A percentile compares a stretch with the other conserved stretches of the same genome.
Evolutionary conservation across 1,139 yeast species (phyloP).

Genomic region (Ashbya aceris): DNA sequence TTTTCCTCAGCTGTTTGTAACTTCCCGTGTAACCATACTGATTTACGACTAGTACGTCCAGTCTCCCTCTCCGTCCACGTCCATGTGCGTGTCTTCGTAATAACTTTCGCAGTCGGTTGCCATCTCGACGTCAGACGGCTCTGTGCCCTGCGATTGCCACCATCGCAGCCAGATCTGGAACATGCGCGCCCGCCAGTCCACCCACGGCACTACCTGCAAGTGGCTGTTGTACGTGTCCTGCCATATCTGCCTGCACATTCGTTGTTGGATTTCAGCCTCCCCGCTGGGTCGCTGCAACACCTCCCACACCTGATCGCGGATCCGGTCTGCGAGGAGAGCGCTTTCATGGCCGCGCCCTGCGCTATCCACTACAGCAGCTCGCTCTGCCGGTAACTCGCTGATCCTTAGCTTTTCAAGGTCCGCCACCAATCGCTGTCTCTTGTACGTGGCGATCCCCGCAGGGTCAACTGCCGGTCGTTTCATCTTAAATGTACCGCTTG

Average conservation of each 20-base stretch:
- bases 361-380: neutral
- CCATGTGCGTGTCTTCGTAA: slow-evolving; percentile 11
- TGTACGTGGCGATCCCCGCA: slow-evolving; percentile 24
- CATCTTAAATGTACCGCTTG: slow-evolving; percentile 11
- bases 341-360: neutral
- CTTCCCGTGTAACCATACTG: slow-evolving; percentile 1
- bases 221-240: slow-evolving; percentile 17
- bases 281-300: slow-evolving; percentile 2
- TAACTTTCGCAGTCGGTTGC: slow-evolving; percentile 1
- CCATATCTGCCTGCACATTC: slow-evolving; percentile 15
- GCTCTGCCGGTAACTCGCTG: slow-evolving; percentile 9
- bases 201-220: slow-evolving; percentile 23
- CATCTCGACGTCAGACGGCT: neutral
- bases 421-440: slow-evolving; percentile 21
- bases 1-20: slow-evolving; percentile 1
- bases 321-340: slow-evolving; percentile 2
- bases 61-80: slow-evolving; percentile 11
- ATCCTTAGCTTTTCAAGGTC: slow-evolving; percentile 25
- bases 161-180: slow-evolving; percentile 22
- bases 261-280: slow-evolving; percentile 4
- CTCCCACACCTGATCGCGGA: slow-evolving; percentile 6
- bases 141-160: slow-evolving; percentile 9
- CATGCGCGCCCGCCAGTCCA: slow-evolving; percentile 14
- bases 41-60: slow-evolving; percentile 5
- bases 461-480: slow-evolving; percentile 24